phyloP scores from a whole-genome alignment of 257 asterid species.

The Nicotiana paniculata region DNA sequence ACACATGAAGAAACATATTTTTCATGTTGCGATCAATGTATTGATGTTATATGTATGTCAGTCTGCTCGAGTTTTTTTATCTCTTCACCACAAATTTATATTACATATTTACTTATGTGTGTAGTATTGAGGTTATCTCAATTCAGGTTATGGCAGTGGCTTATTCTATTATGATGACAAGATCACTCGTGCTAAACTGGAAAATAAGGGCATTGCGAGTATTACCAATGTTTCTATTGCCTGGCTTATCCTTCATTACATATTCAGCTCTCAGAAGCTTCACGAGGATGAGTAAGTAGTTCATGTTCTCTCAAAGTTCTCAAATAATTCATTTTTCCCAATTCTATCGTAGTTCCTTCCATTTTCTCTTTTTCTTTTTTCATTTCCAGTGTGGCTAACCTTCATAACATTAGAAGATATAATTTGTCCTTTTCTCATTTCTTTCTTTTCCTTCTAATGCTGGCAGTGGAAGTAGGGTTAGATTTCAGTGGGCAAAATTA shows the following conservation, averaged over 20 bases:
- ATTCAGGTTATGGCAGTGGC: slow-evolving; percentile 77
- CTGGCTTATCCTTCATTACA: slow-evolving; percentile 46
- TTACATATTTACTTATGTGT: not conserved
- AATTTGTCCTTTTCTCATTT: not conserved
- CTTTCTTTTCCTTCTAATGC: not conserved
- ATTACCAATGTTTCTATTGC: slow-evolving; percentile 83
- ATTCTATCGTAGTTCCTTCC: not conserved
- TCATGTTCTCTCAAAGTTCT: slow-evolving; percentile 1
- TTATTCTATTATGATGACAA: slow-evolving; percentile 76
- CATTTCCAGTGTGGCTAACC: not conserved
- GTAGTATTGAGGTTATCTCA: not conserved
- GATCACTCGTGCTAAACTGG: slow-evolving; percentile 69
- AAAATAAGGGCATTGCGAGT: slow-evolving; percentile 78
- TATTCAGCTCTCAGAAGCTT: slow-evolving; percentile 50
- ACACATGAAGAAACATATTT: not conserved
- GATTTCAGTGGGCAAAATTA: not conserved
- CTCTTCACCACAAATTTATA: not conserved
- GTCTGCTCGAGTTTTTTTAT: not conserved
- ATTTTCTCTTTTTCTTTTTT: not conserved
- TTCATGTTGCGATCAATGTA: not conserved
- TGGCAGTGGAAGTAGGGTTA: not conserved
- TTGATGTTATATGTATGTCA: slow-evolving; percentile 2
- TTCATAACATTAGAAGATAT: not conserved
- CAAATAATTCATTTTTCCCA: not conserved
- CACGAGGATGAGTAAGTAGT: slow-evolving; percentile 73